Evolutionary conservation across 768 basidiomycete genomes (phyloP), one percentile per base, ranked within the genome.

Genomic region (Mycena epipterygia): DNA sequence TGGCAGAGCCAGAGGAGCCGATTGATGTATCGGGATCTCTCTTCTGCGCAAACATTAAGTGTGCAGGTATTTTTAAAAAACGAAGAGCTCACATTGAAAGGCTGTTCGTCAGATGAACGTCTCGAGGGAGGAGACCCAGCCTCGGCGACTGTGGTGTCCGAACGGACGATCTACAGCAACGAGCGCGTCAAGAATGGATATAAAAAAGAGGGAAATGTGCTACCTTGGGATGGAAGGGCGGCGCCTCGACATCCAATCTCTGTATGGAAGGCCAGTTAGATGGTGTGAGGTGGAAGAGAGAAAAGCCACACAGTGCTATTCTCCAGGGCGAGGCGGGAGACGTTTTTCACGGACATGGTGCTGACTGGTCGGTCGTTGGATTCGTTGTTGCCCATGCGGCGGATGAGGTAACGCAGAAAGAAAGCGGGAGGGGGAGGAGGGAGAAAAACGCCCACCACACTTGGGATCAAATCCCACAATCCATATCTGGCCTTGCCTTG

Each of bases 81-180:
- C 8, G 49, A 61, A 19, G n/a, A 48, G 37, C 33, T 35, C 30
- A 61, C 66, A 39, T 35, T 51, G 13, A 49, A 25, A 19, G 37
- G 39, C 16, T 35, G 32, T 6, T 57, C 52, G 55, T 68, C 58
- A 46, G 61, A 37, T 46, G 55, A 61, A 23, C 52, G 41, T 21
- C 58, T 48, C 44, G 59, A 25, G 29, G 67, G 68, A 69, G 67
- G 72, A 62, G 72, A 70, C 8, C 72, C 72, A 3, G 64, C 72
- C 30, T 73, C 55, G 19, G 68, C 72, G 39, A 14, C 48, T n/a
- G 46, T 73, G 29, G 72, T 67, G 72, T 73, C 72, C 13, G 72
- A 67, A 41, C 72, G 72, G 41, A 25, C 55, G 46, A 67, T n/a
- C 72, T 73, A 61, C 4, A 42, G 44, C 23, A 44, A n/a, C 27